Base-by-base conservation (phyloP, 495 filamentous ascomycete genomes). In the Physcia stellaris region DNA sequence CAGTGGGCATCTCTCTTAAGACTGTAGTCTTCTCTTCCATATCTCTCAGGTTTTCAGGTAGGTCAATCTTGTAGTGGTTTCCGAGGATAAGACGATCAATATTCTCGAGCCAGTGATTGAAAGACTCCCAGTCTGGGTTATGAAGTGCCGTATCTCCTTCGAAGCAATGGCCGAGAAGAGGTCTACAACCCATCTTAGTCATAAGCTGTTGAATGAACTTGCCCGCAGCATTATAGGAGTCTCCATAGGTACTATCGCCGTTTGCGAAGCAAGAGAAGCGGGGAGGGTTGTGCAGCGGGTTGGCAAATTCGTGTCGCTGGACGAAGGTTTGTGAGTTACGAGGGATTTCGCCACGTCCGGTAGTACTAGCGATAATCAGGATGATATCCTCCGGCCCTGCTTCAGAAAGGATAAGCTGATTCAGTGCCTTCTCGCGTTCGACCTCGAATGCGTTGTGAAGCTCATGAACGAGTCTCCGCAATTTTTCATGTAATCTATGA, bases 141-240 rank as follows among this genome's bases (percentile, higher is more conserved):
- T 54, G 41, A 9, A 22, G 26, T 10, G 51, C 41, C 9, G 30
- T 46, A 32, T 54, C 51, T 6, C 41, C 51, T 13, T 39, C 20
- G 16, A 39, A 37, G 5, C 28, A 18, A 11, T 26, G 32, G 13
- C 16, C 32, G 18, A 13, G 10, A 7, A 52, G 13, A 2, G 48
- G 40, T 15, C n/a, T 13, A 26, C 36, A 34, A 28, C 49, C 48
- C 1, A 43, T 12, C 15, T 40, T 18, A 11, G 21, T 40, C 20
- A 52, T 16, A 4, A 35, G 27, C 4, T 28, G 20, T 18, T 42
- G n/a, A 11, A 49, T 21, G 3, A 24, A 32, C 12, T 5, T 16
- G 10, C 49, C 50, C 1, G 51, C 49, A 2, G 24, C 39, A 23
- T 54, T 54, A 35, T 39, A 54, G 6, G 49, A 45, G 30, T 24